Conservation (phyloP, 805 yeast species). For the Candida sakaeoensis region DNA sequence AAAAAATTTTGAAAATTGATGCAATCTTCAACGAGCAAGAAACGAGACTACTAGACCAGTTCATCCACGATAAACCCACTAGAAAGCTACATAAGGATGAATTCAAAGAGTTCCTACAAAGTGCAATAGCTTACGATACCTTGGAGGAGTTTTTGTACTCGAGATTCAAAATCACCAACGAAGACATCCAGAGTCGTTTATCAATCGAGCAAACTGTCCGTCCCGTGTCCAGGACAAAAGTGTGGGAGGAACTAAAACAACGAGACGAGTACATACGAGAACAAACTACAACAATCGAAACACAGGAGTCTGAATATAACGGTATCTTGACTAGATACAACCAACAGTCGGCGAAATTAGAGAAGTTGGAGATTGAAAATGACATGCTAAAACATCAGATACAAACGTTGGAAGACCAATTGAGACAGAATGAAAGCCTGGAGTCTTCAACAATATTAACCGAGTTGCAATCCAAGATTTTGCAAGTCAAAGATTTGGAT, state of each 20-base stretch:
- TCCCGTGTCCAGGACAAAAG: constrained; percentile 4
- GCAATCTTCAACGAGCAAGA: constrained; percentile 18
- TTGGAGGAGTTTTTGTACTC: constrained; percentile 20
- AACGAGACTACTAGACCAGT: constrained; percentile 12
- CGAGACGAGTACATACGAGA: constrained; percentile 15
- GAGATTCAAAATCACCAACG: constrained; percentile 16
- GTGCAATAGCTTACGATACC: constrained; percentile 17
- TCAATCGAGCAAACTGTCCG: not conserved
- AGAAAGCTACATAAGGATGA: constrained; percentile 20
- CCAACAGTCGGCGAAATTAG: constrained; percentile 11
- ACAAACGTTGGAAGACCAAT: constrained; percentile 13
- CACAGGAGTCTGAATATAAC: constrained; percentile 9
- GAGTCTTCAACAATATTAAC: not conserved
- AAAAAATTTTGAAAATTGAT: constrained; percentile 14
- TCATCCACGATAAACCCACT: constrained; percentile 17
- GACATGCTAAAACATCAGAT: constrained; percentile 14
- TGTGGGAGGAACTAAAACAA: constrained; percentile 8
- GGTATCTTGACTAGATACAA: constrained; percentile 7
- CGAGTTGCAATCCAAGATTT: constrained; percentile 9
- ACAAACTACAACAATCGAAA: constrained; percentile 7
- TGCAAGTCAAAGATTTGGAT: constrained; percentile 9
- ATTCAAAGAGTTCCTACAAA: constrained; percentile 21
- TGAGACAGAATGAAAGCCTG: not conserved
- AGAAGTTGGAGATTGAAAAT: constrained; percentile 10
- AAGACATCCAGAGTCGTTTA: constrained; percentile 7